phyloP scores from a whole-genome alignment of 441 rosid genomes.

The Cnidoscolus chayamansa region DNA sequence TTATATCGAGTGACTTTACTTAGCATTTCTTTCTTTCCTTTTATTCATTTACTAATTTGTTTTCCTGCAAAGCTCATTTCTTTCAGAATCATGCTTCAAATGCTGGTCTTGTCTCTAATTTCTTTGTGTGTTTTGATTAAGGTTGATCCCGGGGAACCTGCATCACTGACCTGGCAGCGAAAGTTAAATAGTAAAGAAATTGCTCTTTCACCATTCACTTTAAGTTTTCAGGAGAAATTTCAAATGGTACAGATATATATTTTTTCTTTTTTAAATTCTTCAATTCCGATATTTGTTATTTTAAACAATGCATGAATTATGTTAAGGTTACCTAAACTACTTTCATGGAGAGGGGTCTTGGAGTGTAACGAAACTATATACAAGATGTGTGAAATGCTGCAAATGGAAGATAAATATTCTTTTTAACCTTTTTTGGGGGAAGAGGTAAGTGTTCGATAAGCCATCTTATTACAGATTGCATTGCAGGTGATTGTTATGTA shows the following conservation, averaged over 20 bases:
- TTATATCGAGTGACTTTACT: neutral
- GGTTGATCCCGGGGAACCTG: constrained; percentile 69
- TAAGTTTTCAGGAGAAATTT: constrained; percentile 55
- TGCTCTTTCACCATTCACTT: constrained; percentile 40
- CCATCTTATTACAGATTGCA: neutral
- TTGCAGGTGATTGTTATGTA: neutral
- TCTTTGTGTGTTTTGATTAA: constrained; percentile 26
- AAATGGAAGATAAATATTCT: neutral
- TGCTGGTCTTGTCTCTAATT: constrained; percentile 18
- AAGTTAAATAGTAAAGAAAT: constrained; percentile 40
- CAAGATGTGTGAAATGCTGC: neutral
- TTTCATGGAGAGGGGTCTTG: neutral
- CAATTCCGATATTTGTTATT: no score
- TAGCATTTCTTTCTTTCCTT: neutral
- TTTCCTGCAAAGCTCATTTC: neutral
- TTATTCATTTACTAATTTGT: constrained; percentile 2
- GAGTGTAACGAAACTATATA: neutral
- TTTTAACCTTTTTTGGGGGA: neutral
- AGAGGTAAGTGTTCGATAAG: neutral
- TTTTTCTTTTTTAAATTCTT: neutral
- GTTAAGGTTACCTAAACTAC: no score
- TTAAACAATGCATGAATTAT: no score
- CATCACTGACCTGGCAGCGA: constrained; percentile 77
- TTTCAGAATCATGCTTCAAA: constrained; percentile 1
- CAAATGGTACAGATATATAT: constrained; percentile 48